A percentile compares a stretch with the other conserved stretches of the same genome.
Conservation (phyloP, 768 basidiomycete genomes). For the Rossbeevera mucosa region DNA sequence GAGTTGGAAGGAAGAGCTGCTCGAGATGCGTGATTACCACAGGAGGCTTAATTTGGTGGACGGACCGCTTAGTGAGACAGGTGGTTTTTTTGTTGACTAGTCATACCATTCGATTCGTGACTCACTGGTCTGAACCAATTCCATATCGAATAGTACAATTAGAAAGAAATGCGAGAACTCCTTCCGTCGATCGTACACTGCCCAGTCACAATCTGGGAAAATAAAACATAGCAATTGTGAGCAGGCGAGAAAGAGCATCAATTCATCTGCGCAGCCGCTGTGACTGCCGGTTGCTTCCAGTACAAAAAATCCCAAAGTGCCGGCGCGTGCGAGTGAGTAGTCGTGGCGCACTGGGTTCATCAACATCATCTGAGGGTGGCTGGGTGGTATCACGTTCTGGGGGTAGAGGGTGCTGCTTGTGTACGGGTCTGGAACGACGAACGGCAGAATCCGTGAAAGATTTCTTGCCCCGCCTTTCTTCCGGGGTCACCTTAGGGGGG, state of each 20-base stretch:
- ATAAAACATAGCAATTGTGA: neutral
- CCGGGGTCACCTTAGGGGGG: constrained; percentile 19
- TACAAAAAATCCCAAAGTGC: constrained; percentile 38
- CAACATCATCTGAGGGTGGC: constrained; percentile 4
- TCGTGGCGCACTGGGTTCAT: constrained; percentile 7
- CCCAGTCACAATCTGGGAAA: constrained; percentile 1
- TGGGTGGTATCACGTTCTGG: constrained; percentile 7
- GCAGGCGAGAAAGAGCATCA: neutral
- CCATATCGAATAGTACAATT: constrained; percentile 2
- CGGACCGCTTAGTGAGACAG: constrained; percentile 9
- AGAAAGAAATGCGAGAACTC: neutral
- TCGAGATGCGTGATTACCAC: constrained; percentile 18
- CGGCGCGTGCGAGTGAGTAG: constrained; percentile 15
- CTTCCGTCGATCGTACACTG: constrained; percentile 11
- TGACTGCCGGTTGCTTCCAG: constrained; percentile 24
- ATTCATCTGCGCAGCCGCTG: constrained; percentile 12
- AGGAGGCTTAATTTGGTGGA: neutral
- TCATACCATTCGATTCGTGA: neutral
- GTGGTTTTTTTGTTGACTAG: constrained; percentile 28
- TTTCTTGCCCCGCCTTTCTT: constrained; percentile 16
- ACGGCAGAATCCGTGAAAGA: constrained; percentile 1
- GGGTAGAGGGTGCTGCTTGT: constrained; percentile 21
- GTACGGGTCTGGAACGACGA: constrained; percentile 23
- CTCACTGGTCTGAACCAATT: neutral
- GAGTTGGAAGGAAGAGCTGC: constrained; percentile 40